These are phyloP conservation scores for Trichoderma aggressivum DNA, from an alignment of 2,329 filamentous ascomycete genomes.

Conservation along the genomic window DNA sequence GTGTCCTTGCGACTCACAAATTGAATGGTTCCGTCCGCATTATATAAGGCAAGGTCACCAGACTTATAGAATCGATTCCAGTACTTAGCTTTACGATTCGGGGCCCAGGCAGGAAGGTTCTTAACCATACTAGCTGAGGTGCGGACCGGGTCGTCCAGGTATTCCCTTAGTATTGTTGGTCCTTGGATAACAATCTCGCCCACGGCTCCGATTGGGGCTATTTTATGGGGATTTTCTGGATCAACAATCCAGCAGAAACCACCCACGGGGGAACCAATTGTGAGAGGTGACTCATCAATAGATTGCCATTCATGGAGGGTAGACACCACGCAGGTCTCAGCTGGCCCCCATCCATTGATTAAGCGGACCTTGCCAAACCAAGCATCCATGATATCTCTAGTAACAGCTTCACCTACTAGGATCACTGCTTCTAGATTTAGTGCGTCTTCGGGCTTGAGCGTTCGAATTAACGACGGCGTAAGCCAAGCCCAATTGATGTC, in stretches of 20 bases:
- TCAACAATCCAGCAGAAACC: conserved; percentile 16
- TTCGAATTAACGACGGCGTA: conserved; percentile 14
- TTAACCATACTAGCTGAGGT: background rate
- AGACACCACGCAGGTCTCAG: conserved; percentile 19
- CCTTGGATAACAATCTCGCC: conserved; percentile 20
- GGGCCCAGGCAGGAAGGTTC: conserved; percentile 9
- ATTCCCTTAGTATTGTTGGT: conserved; percentile 15
- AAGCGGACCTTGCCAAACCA: conserved; percentile 20
- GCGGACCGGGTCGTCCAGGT: conserved; percentile 12
- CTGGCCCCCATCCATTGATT: conserved; percentile 24
- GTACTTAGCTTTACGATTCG: background rate
- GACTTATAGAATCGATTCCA: conserved; percentile 18
- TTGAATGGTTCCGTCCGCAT: conserved; percentile 13
- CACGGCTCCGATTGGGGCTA: conserved; percentile 8
- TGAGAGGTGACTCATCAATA: conserved; percentile 12
- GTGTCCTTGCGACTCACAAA: conserved; percentile 12
- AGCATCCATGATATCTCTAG: conserved; percentile 6
- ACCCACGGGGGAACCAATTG: conserved; percentile 14
- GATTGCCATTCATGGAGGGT: conserved; percentile 18
- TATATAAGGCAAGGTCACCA: conserved; percentile 14
- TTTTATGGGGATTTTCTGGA: conserved; percentile 5
- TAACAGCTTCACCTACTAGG: conserved; percentile 18
- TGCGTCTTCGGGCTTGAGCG: background rate
- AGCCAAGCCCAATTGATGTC: conserved; percentile 12
- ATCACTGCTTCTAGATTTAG: conserved; percentile 6